Percentiles rank a stretch among this genome's conserved stretches.
Evolutionary conservation across 306 rosid genomes (phyloP).

Genomic region (Acacia confusa): DNA sequence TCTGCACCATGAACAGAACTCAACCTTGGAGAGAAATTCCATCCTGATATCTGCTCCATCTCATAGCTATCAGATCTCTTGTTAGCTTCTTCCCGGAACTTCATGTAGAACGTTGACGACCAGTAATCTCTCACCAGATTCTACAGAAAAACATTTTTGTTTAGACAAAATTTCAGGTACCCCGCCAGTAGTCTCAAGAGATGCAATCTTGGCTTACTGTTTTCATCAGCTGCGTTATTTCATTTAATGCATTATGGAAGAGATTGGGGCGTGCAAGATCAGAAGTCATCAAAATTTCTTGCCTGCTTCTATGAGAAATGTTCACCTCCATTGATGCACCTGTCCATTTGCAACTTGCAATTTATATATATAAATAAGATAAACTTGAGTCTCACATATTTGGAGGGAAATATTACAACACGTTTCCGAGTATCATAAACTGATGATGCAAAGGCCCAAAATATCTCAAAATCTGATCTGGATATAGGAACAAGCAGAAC

Average conservation of each 20-base stretch:
- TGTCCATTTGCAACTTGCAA: conserved; percentile 31
- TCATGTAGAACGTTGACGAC: conserved; percentile 85
- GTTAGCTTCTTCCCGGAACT: conserved; percentile 69
- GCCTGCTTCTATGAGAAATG: conserved; percentile 85
- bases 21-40: conserved; percentile 82
- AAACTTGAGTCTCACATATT: neutral
- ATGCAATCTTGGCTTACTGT: conserved; percentile 45
- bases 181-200: neutral
- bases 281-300: conserved; percentile 75
- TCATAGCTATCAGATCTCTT: conserved; percentile 61
- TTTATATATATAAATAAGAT: neutral
- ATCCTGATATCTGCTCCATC: conserved; percentile 63
- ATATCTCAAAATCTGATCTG: neutral
- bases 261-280: conserved; percentile 71
- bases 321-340: conserved; percentile 90
- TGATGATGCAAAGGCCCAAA: neutral
- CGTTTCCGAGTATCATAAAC: neutral
- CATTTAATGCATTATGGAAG: conserved; percentile 69
- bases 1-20: conserved; percentile 80
- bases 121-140: conserved; percentile 84
- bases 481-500: neutral
- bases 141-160: conserved; percentile 38
- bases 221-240: conserved; percentile 75
- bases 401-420: conserved; percentile 11
- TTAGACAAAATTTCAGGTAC: conserved; percentile 16